Evolutionary conservation across 2,329 filamentous ascomycete genomes (phyloP), one percentile per base, ranked within the genome.

Genomic region (Dactylellina haptotyla): DNA sequence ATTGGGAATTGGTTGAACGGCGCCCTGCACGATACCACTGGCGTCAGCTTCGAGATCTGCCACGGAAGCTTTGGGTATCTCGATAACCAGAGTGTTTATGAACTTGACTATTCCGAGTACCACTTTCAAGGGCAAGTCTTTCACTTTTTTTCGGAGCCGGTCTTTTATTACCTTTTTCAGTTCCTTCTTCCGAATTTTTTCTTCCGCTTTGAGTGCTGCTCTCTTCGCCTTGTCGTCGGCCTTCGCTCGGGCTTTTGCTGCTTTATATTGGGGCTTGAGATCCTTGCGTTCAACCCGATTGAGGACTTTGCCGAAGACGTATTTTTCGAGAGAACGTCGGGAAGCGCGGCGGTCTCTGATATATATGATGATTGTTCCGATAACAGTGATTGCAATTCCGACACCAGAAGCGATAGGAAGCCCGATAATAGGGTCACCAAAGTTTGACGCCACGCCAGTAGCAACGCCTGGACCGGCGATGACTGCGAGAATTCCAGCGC

Each of bases 321-420:
- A 73, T 18, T 73, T 73, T 26, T 73, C 69, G n/a, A 73, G 51
- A 8, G 20, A 32, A 6, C 69, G 61, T 8, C 69, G 69, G 37
- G 69, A 66, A n/a, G 51, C 63, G 14, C 43, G 46, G 20, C 69
- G 69, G 41, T 59, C 62, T 64, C 62, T 73, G 39, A 73, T 37
- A 43, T 73, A 73, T n/a, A 73, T 34, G 3, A 57, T 53, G 18
- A 51, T 43, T 10, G 54, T 43, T 8, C 69, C 46, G 18, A 53
- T 23, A 10, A 32, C 14, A 39, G 46, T 57, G 39, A 62, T 30
- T n/a, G 23, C 25, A 16, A 66, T 18, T 2, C 59, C 16, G 23
- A 16, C 14, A 16, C 26, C 48, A 20, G 67, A 61, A 5, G 43
- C 25, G 14, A 66, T 48, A 5, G 54, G 30, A 8, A 63, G 53